Conservation (phyloP, 495 filamentous ascomycete genomes). For the Aspergillus nanangensis region DNA sequence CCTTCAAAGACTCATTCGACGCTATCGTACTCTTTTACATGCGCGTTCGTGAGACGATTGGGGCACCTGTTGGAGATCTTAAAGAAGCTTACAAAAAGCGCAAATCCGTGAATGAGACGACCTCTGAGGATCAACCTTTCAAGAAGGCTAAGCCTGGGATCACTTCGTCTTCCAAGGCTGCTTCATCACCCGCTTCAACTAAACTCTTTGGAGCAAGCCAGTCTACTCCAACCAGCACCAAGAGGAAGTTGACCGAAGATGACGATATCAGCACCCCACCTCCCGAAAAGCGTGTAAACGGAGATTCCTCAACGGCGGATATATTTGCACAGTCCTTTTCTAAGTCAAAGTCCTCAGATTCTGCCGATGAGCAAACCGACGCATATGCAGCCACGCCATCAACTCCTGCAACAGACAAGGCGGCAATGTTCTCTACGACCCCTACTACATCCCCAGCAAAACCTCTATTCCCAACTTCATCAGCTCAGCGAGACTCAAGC, state of each 20-base stretch:
- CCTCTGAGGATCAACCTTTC: neutral
- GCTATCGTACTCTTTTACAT: slow-evolving; percentile 29
- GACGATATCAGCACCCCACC: slow-evolving; percentile 8
- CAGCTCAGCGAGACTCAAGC: slow-evolving; percentile 9
- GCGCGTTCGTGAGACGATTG: slow-evolving; percentile 30
- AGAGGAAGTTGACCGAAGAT: slow-evolving; percentile 17
- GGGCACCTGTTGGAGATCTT: slow-evolving; percentile 20
- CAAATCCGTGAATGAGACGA: slow-evolving; percentile 9
- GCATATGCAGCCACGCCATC: slow-evolving; percentile 11
- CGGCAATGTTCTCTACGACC: slow-evolving; percentile 15
- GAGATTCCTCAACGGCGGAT: slow-evolving; percentile 31
- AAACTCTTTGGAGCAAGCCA: slow-evolving; percentile 11
- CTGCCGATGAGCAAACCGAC: slow-evolving; percentile 6
- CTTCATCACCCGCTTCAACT: slow-evolving; percentile 3
- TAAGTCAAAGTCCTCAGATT: slow-evolving; percentile 19
- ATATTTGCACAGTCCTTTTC: slow-evolving; percentile 44
- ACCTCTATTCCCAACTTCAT: slow-evolving; percentile 11
- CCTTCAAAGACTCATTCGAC: slow-evolving; percentile 27
- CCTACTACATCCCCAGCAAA: slow-evolving; percentile 21
- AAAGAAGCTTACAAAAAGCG: slow-evolving; percentile 17
- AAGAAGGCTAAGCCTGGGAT: slow-evolving; percentile 18
- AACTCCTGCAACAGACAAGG: slow-evolving; percentile 11
- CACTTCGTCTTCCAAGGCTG: neutral
- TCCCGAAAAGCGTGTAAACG: slow-evolving; percentile 16
- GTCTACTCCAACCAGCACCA: slow-evolving; percentile 7